Percentiles rank a stretch among this genome's conserved stretches.
phyloP scores from a whole-genome alignment of 2,329 filamentous ascomycete species.

The Stagonosporopsis rhizophila region DNA sequence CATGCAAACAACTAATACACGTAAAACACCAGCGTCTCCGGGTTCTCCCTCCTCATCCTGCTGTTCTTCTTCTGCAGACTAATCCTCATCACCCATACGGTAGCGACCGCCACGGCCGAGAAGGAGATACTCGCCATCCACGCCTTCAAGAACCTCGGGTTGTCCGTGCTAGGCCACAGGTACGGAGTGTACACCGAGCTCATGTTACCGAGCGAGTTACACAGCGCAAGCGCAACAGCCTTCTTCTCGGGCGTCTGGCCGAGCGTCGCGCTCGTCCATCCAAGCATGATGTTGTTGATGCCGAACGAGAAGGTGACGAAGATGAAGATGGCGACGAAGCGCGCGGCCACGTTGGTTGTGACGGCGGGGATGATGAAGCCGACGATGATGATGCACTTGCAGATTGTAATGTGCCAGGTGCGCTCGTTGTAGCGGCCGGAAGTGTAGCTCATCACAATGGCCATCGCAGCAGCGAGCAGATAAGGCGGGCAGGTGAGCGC shows the following conservation, averaged over 20 bases:
- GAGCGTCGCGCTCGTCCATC: slow-evolving; percentile 37
- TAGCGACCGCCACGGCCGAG: slow-evolving; percentile 31
- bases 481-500: slow-evolving; percentile 58
- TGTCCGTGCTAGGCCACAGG: slow-evolving; percentile 34
- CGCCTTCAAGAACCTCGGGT: slow-evolving; percentile 36
- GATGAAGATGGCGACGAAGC: slow-evolving; percentile 41
- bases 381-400: slow-evolving; percentile 50
- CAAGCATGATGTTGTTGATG: slow-evolving; percentile 42
- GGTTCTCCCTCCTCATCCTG: slow-evolving; percentile 18
- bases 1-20: not conserved
- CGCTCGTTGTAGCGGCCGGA: slow-evolving; percentile 59
- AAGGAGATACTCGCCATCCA: slow-evolving; percentile 39
- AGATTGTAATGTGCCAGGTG: slow-evolving; percentile 59
- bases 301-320: slow-evolving; percentile 40
- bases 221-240: slow-evolving; percentile 40
- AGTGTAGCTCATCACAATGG: slow-evolving; percentile 58
- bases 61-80: slow-evolving; percentile 38
- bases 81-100: slow-evolving; percentile 34
- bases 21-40: slow-evolving; percentile 12
- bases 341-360: slow-evolving; percentile 34
- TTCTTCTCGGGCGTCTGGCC: slow-evolving; percentile 42
- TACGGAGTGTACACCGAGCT: slow-evolving; percentile 40
- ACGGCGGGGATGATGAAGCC: slow-evolving; percentile 52
- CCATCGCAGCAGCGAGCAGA: slow-evolving; percentile 54
- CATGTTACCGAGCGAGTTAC: slow-evolving; percentile 37